phyloP scores from a whole-genome alignment of 2,329 filamentous ascomycete genomes.

The Nigrospora osmanthi region DNA sequence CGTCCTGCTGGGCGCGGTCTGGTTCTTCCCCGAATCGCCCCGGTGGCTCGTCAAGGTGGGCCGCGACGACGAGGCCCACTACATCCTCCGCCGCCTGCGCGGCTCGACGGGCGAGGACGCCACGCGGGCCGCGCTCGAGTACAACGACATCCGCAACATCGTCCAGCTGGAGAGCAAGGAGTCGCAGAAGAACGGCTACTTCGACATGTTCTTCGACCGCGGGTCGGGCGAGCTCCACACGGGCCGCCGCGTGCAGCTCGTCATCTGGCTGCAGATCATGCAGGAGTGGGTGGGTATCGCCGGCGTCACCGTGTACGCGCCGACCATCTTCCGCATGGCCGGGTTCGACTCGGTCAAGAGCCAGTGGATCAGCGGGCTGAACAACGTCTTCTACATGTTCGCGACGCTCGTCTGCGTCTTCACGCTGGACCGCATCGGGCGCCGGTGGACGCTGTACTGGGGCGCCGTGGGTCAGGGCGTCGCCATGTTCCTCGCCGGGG shows the following conservation, averaged over 20 bases:
- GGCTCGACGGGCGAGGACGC: conserved; percentile 47
- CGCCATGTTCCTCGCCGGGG: conserved; percentile 60
- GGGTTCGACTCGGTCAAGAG: conserved; percentile 54
- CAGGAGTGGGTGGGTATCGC: conserved; percentile 66
- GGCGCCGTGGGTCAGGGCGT: conserved; percentile 56
- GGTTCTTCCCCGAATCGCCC: conserved; percentile 65
- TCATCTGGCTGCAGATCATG: conserved; percentile 65
- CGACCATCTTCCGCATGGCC: conserved; percentile 57
- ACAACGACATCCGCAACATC: conserved; percentile 59
- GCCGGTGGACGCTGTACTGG: conserved; percentile 64
- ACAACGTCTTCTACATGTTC: conserved; percentile 48
- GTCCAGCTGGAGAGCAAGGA: conserved; percentile 56
- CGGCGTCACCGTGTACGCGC: conserved; percentile 40
- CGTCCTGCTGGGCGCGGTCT: conserved; percentile 44
- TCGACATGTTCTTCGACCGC: conserved; percentile 59
- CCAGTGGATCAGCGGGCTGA: conserved; percentile 54
- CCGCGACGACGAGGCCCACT: conserved; percentile 58
- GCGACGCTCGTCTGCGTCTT: conserved; percentile 63
- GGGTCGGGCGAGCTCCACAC: conserved; percentile 59
- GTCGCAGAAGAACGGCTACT: conserved; percentile 48
- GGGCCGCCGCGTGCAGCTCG: conserved; percentile 59
- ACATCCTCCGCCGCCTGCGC: conserved; percentile 56
- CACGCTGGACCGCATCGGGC: conserved; percentile 60
- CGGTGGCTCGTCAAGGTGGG: conserved; percentile 61
- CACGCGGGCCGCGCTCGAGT: conserved; percentile 51